Percentiles rank a stretch among this genome's conserved stretches.
Conservation (phyloP, 805 yeast species). For the Barnettozyma sucrosica region DNA sequence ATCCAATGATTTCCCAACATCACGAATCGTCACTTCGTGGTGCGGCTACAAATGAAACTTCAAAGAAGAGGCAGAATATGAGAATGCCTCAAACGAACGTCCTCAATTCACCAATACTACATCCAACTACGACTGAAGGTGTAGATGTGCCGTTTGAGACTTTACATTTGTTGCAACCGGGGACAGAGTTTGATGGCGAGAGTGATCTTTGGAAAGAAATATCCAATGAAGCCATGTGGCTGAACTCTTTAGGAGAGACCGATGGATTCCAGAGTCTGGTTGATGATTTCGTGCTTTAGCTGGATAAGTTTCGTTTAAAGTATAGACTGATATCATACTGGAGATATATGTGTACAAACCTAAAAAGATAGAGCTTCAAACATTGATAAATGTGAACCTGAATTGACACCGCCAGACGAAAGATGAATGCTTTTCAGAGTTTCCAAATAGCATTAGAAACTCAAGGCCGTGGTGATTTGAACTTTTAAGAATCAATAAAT, state of each 20-base stretch:
- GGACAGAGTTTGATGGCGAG: slow-evolving; percentile 35
- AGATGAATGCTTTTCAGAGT: too few relatives aligned
- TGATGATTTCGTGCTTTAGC: slow-evolving; percentile 14
- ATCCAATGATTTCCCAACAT: slow-evolving; percentile 7
- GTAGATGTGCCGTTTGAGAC: slow-evolving; percentile 25
- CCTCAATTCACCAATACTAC: slow-evolving; percentile 17
- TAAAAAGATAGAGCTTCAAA: too few relatives aligned
- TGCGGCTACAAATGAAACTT: slow-evolving; percentile 11
- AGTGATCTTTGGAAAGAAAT: slow-evolving; percentile 70
- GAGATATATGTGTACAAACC: not conserved
- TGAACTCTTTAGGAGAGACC: slow-evolving; percentile 37
- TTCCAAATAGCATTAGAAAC: too few relatives aligned
- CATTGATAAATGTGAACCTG: too few relatives aligned
- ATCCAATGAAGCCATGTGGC: slow-evolving; percentile 72
- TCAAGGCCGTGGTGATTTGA: too few relatives aligned
- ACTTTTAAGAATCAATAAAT: too few relatives aligned
- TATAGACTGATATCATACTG: not conserved
- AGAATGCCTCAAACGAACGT: slow-evolving; percentile 4
- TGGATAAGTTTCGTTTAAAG: not conserved
- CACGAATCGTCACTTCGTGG: slow-evolving; percentile 17
- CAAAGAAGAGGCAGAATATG: slow-evolving; percentile 14
- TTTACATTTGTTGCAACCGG: slow-evolving; percentile 24
- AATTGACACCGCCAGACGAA: too few relatives aligned
- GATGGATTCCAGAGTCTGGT: slow-evolving; percentile 32
- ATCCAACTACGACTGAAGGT: slow-evolving; percentile 17